Evolutionary conservation across 495 filamentous ascomycete genomes (phyloP).

Genomic region (Daldinia childiae): DNA sequence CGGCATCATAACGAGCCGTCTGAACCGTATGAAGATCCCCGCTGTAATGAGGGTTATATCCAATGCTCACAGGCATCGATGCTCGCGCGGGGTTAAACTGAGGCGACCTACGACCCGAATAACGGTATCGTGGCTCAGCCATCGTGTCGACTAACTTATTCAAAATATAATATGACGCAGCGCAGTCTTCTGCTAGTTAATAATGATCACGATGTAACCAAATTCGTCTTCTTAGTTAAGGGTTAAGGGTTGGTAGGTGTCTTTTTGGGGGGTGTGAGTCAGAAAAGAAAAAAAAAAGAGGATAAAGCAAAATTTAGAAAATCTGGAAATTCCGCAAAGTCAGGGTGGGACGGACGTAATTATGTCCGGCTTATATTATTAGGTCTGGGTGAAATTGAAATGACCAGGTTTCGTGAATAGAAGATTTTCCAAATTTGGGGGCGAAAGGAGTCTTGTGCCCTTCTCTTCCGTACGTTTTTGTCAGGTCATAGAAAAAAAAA

Average conservation of each 20-base stretch:
- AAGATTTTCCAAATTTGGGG: conserved; percentile 31
- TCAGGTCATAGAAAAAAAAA: conserved; percentile 33
- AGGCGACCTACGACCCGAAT: conserved; percentile 54
- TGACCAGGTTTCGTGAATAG: conserved; percentile 22
- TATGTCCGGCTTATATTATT: conserved; percentile 35
- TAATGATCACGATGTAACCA: conserved; percentile 9
- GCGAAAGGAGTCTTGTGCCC: conserved; percentile 41
- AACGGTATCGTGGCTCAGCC: conserved; percentile 54
- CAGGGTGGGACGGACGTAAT: conserved; percentile 35
- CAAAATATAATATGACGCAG: conserved; percentile 22
- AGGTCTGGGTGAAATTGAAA: conserved; percentile 9
- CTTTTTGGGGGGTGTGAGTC: conserved; percentile 9
- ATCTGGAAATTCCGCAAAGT: not conserved
- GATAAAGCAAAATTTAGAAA: conserved; percentile 17
- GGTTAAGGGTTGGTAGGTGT: not conserved
- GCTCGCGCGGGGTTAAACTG: conserved; percentile 57
- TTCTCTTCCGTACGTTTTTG: conserved; percentile 32
- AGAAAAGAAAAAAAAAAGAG: conserved; percentile 23
- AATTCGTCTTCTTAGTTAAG: not conserved
- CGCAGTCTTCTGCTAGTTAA: conserved; percentile 7
- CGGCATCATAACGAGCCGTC: conserved; percentile 49
- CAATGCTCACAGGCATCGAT: conserved; percentile 55
- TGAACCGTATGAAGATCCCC: conserved; percentile 55
- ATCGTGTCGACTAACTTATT: conserved; percentile 46
- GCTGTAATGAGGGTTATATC: conserved; percentile 54